These are phyloP conservation scores for Cicer judaicum DNA, from an alignment of 306 rosid genomes.

Conservation along the genomic window DNA sequence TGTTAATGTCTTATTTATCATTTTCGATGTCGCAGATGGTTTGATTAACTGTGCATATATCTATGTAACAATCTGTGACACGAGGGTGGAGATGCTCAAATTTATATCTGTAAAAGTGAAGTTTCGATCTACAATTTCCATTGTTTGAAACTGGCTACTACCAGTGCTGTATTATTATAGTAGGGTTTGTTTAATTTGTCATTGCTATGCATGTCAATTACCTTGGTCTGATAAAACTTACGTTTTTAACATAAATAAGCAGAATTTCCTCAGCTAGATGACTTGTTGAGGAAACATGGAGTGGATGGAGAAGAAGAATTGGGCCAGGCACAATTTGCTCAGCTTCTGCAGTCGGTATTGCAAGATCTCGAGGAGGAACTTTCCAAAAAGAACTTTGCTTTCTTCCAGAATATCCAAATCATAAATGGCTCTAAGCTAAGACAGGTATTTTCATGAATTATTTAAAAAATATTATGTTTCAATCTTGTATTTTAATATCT, in stretches of 20 bases:
- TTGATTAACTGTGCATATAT: not conserved
- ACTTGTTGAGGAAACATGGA: constrained; percentile 70
- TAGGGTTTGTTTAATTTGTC: not conserved
- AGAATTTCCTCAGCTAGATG: constrained; percentile 77
- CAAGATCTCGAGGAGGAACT: constrained; percentile 82
- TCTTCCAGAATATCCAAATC: constrained; percentile 63
- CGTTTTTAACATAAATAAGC: constrained; percentile 47
- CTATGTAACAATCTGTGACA: too few species aligned
- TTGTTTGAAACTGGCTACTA: constrained; percentile 36
- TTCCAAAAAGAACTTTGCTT: constrained; percentile 60
- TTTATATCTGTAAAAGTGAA: constrained; percentile 15
- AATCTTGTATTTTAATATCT: constrained; percentile 4
- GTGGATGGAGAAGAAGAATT: constrained; percentile 74
- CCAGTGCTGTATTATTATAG: constrained; percentile 6
- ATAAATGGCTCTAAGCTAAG: constrained; percentile 73
- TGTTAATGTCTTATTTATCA: constrained; percentile 10
- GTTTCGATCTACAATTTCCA: not conserved
- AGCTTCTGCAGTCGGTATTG: constrained; percentile 80
- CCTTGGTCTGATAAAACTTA: constrained; percentile 38
- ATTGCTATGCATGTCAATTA: constrained; percentile 2
- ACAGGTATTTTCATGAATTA: constrained; percentile 61
- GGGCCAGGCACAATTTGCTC: constrained; percentile 98
- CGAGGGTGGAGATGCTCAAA: not conserved
- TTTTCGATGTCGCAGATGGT: constrained; percentile 34
- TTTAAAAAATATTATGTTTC: constrained; percentile 2